These are phyloP conservation scores for Aspergillus mulundensis DNA, from an alignment of 495 filamentous ascomycete genomes.

Conservation along the genomic window DNA sequence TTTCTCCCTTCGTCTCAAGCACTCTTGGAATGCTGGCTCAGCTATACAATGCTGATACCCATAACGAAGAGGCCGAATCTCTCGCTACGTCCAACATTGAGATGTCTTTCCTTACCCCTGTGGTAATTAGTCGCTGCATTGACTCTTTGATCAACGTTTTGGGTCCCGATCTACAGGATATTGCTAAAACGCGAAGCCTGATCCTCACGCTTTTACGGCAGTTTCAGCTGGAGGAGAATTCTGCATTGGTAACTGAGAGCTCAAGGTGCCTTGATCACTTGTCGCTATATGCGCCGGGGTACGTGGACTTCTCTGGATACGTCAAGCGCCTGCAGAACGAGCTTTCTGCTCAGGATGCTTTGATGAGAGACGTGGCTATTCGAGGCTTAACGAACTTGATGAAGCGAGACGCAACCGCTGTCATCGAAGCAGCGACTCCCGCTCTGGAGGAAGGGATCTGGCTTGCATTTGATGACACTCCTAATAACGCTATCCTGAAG, in stretches of 20 bases:
- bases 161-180: conserved; percentile 91
- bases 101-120: conserved; percentile 71
- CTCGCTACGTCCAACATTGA: conserved; percentile 84
- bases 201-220: conserved; percentile 82
- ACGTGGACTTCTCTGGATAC: conserved; percentile 78
- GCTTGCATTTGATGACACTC: conserved; percentile 74
- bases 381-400: conserved; percentile 91
- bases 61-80: conserved; percentile 77
- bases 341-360: conserved; percentile 59
- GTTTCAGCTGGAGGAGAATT: conserved; percentile 74
- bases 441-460: conserved; percentile 89
- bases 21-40: conserved; percentile 91
- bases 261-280: conserved; percentile 86
- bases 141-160: conserved; percentile 95
- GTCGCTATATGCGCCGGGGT: conserved; percentile 82
- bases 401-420: conserved; percentile 80
- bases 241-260: conserved; percentile 69
- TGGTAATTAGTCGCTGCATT: conserved; percentile 81
- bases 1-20: conserved; percentile 82
- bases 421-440: conserved; percentile 66
- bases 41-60: conserved; percentile 84
- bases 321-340: conserved; percentile 76
- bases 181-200: conserved; percentile 83
- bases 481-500: conserved; percentile 68
- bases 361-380: conserved; percentile 74